These are phyloP conservation scores for Pythium periplocum DNA, from an alignment of 352 stramenopile genomes.

Conservation along the genomic window DNA sequence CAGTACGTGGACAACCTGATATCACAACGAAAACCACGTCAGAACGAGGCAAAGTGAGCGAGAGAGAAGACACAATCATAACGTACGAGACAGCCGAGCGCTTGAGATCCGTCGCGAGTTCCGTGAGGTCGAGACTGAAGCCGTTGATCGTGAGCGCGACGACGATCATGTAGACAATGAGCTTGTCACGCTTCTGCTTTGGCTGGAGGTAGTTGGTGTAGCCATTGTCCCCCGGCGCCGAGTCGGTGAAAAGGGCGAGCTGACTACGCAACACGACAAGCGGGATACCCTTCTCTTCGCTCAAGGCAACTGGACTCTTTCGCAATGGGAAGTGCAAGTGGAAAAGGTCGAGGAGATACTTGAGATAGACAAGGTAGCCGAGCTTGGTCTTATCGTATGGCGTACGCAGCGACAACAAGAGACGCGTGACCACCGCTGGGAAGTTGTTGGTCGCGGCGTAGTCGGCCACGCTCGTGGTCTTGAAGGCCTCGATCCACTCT, in stretches of 20 bases:
- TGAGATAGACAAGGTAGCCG: slow-evolving; percentile 64
- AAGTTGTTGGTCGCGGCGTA: slow-evolving; percentile 41
- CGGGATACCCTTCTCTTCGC: slow-evolving; percentile 71
- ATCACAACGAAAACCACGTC: slow-evolving; percentile 1
- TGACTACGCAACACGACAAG: slow-evolving; percentile 66
- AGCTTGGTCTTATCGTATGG: slow-evolving; percentile 72
- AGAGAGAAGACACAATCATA: background rate
- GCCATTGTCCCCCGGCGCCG: slow-evolving; percentile 44
- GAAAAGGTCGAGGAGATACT: slow-evolving; percentile 69
- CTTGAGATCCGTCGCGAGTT: slow-evolving; percentile 68
- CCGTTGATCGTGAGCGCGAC: slow-evolving; percentile 67
- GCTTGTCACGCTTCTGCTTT: slow-evolving; percentile 79
- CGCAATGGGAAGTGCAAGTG: slow-evolving; percentile 51
- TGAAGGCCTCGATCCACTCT: slow-evolving; percentile 58
- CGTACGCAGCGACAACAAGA: slow-evolving; percentile 62
- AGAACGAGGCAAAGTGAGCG: slow-evolving; percentile 5
- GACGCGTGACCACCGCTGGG: slow-evolving; percentile 43
- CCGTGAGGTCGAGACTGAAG: slow-evolving; percentile 73
- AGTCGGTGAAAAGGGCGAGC: slow-evolving; percentile 63
- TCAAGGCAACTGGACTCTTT: slow-evolving; percentile 62
- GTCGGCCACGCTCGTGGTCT: slow-evolving; percentile 49
- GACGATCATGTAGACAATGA: slow-evolving; percentile 70
- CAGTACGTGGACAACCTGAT: slow-evolving; percentile 51
- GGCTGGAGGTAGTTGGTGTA: slow-evolving; percentile 65
- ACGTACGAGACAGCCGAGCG: slow-evolving; percentile 36